Base-by-base conservation (phyloP, 805 yeast genomes). In the Candida pseudoglaebosa region DNA sequence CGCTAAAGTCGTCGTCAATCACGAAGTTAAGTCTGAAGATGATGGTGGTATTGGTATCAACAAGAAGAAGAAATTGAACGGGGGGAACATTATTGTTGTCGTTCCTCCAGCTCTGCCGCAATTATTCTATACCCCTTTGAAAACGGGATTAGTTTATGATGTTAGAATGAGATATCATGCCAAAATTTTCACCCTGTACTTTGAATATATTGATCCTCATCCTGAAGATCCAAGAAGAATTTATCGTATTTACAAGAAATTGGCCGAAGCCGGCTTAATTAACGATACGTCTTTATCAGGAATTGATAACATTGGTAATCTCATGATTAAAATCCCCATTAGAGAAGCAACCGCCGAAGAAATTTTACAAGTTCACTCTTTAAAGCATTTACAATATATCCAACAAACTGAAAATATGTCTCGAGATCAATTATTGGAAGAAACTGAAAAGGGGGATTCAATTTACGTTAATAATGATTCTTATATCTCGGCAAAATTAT, bases 161-260 rank as follows among this genome's bases (percentile, higher is more conserved):
- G 97, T 89, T 15, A 73, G 98, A 46, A 93, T 93, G 98, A 74
- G 99, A 45, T 93, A 91, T 60, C 99, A 93, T 59, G 95, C 97
- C 28, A 87, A 89, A 56, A 82, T 93, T 38, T 90, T 85, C 64
- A 87, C 96, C 3, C 84, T 93, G 2, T 87, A 91, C 49, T 85
- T 78, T 52, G 96, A 91, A 59, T 91, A 91, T 61, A 87, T 91
- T 37, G 99, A 93, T 56, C 99, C 98, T 2, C 99, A 93, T 57
- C 99, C 99, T 4, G 99, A 93, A 59, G 99, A 93, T 56, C 99
- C 99, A 8, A 75, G 99, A 45, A 78, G 99, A 49, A 90, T 91
- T 26, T 93, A 90, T 62, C 75, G 98, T 40, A 86, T 93, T 34
- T 93, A 93, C 67, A 89, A 93, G 63, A 84, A 85, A 30, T 72